Evolutionary conservation across 768 basidiomycete species (phyloP).

Genomic region (Sarcomyxa edulis): DNA sequence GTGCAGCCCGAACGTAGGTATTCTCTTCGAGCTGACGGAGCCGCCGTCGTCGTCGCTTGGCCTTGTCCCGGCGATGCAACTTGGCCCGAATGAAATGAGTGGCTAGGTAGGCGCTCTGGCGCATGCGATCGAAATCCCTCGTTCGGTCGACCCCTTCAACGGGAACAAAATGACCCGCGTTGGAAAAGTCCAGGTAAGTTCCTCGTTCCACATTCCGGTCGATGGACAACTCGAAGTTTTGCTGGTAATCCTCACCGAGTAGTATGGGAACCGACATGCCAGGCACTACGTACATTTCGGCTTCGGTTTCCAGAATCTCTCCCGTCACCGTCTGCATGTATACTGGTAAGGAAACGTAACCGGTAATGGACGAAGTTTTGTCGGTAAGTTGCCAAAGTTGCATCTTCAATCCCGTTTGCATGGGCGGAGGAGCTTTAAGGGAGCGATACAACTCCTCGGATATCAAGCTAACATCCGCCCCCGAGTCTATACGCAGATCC

Average conservation of each 20-base stretch:
- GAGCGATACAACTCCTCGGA: conserved; percentile 8
- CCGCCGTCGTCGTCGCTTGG: neutral
- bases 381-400: too few species aligned
- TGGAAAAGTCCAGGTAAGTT: too few species aligned
- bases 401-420: too few species aligned
- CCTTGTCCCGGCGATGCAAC: neutral
- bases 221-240: conserved; percentile 15
- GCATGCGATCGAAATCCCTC: too few species aligned
- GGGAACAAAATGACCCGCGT: too few species aligned
- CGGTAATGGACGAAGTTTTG: conserved; percentile 5
- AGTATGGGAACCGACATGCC: conserved; percentile 21
- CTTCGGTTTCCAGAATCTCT: too few species aligned
- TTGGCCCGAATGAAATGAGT: too few species aligned
- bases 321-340: conserved; percentile 3
- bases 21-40: neutral
- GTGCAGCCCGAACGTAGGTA: conserved; percentile 1
- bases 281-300: conserved; percentile 20
- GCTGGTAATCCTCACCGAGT: conserved; percentile 23
- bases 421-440: neutral
- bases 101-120: conserved; percentile 3
- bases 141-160: too few species aligned
- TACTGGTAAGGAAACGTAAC: conserved; percentile 12
- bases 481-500: conserved; percentile 7
- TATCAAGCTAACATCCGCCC: conserved; percentile 11
- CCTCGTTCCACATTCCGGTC: conserved; percentile 4